A percentile compares a stretch with the other conserved stretches of the same genome.
Evolutionary conservation across 495 filamentous ascomycete genomes (phyloP).

Genomic region (Annulohypoxylon bovei): DNA sequence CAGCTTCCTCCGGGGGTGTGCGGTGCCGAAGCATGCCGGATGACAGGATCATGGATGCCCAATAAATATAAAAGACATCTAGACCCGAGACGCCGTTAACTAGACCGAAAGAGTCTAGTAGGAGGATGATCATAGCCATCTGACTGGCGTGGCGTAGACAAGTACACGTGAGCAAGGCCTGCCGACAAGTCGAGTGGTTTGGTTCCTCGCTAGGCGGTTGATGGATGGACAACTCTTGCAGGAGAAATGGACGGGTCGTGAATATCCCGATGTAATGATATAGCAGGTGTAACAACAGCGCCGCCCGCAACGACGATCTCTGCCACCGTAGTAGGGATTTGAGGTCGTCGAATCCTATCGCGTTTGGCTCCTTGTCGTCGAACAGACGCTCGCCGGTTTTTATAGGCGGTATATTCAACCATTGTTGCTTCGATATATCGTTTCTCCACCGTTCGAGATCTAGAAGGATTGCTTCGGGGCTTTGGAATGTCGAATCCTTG

Average conservation of each 20-base stretch:
- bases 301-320: constrained; percentile 34
- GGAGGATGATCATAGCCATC: constrained; percentile 14
- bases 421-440: constrained; percentile 12
- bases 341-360: constrained; percentile 23
- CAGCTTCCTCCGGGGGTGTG: neutral
- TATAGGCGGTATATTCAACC: constrained; percentile 23
- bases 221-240: constrained; percentile 17
- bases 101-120: constrained; percentile 27
- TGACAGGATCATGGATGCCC: constrained; percentile 23
- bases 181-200: neutral
- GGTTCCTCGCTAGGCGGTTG: neutral
- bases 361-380: constrained; percentile 17
- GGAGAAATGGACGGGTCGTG: constrained; percentile 44
- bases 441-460: constrained; percentile 11
- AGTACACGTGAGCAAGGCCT: neutral
- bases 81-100: constrained; percentile 23
- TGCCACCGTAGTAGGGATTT: constrained; percentile 21
- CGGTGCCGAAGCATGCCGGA: constrained; percentile 16
- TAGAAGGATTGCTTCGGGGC: constrained; percentile 9
- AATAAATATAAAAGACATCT: constrained; percentile 30
- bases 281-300: constrained; percentile 45
- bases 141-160: constrained; percentile 24
- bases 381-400: constrained; percentile 24
- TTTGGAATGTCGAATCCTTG: neutral
- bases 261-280: constrained; percentile 45